Evolutionary conservation across 306 rosid species (phyloP), one percentile per base, ranked within the genome.

Genomic region (Hippophae tibetana): DNA sequence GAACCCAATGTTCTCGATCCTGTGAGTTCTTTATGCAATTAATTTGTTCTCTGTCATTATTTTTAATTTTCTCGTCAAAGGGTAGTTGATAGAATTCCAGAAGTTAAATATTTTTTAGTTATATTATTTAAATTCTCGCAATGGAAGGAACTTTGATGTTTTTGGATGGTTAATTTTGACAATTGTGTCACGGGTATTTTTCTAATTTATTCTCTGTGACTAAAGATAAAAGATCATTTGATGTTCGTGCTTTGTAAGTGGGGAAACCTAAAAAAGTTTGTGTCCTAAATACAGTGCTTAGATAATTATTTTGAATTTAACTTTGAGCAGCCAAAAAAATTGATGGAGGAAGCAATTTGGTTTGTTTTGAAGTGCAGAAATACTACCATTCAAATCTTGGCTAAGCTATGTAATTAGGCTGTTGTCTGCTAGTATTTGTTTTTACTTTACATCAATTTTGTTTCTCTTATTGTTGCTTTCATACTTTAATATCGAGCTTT

Each of bases 1-100:
- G 59, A 72, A 62, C 95, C 95, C 70, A 87, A 90, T 74, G 88
- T 56, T 62, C 95, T 90, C 27, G 96, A 90, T 41, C 96, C 96
- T 26, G 98, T 85, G 75, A 72, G 87, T 42, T 40, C 25, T 41
- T 69, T 8, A 9, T 41, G 13, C 42, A 13, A 41, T 7, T 10
- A 3, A 7, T 58, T 46, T 56, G 23, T n/a, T 49, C 13, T 6
- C 55, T 18, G 40, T 46, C 50, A 5, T 9, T 46, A 13, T 46
- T 46, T 46, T 5, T 46, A 10, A 46, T 46, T 13, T 46, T 46
- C 0, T 46, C 13, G 25, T 3, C 23, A 13, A 49, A 10, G 14
- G 13, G 41, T 41, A 11, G 50, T 52, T 42, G 38, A 27, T 18
- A 26, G 10, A n/a, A 8, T 10, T 40, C 54, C 10, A 54, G 47